Conservation (phyloP, 116 monocot genomes). For the Papilionanthe hybrid region DNA sequence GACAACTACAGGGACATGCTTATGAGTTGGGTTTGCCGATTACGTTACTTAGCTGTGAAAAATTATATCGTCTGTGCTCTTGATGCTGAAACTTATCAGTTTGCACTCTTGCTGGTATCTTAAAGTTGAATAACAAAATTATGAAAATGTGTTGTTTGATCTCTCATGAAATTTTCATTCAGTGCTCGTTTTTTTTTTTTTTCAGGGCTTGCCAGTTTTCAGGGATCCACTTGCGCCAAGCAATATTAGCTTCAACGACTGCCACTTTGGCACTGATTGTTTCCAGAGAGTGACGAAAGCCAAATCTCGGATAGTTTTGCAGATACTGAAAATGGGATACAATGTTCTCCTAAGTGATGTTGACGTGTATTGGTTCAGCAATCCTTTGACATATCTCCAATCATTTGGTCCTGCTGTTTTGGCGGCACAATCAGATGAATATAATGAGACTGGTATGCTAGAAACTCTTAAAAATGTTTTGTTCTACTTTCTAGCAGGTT, state of each 20-base stretch:
- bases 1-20: slow-evolving; percentile 90
- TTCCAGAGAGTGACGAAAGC: slow-evolving; percentile 92
- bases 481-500: background rate
- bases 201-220: slow-evolving; percentile 89
- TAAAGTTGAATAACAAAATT: background rate
- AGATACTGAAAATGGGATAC: slow-evolving; percentile 74
- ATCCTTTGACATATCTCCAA: slow-evolving; percentile 64
- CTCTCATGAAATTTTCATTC: background rate
- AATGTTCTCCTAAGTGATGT: slow-evolving; percentile 91
- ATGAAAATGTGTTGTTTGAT: background rate
- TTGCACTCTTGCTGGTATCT: slow-evolving; percentile 76
- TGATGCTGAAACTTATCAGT: slow-evolving; percentile 74
- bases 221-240: slow-evolving; percentile 52
- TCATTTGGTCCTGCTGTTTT: slow-evolving; percentile 69
- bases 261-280: slow-evolving; percentile 89
- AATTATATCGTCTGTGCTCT: slow-evolving; percentile 87
- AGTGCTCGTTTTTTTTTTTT: background rate
- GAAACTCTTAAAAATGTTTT: too few relatives aligned
- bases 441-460: slow-evolving; percentile 70
- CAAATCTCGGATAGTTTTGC: slow-evolving; percentile 82
- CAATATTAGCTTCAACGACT: slow-evolving; percentile 73
- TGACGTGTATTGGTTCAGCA: slow-evolving; percentile 90
- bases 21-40: slow-evolving; percentile 93
- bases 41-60: slow-evolving; percentile 44
- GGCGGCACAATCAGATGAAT: slow-evolving; percentile 84